Evolutionary conservation across 1,284 basidiomycete species (phyloP), one percentile per base, ranked within the genome.

Genomic region (Moniliophthora roreri): DNA sequence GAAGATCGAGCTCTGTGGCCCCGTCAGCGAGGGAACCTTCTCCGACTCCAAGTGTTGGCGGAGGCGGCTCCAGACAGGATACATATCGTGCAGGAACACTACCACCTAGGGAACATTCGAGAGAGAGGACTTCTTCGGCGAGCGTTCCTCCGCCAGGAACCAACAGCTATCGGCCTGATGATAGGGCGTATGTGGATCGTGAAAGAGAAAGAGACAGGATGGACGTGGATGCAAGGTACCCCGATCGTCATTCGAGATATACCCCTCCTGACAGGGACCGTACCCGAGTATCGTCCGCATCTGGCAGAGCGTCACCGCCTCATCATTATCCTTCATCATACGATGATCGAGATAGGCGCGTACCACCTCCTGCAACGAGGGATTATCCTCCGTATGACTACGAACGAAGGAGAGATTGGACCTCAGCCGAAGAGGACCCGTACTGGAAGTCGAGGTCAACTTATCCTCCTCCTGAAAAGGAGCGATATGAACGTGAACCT

Each of bases 361-460:
- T 68, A 11, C 52, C 44, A 10, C 24, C 44, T 3, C 24, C 44
- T 4, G 24, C 44, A 20, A 18, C 11, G 28, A 52, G 50, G 45
- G 56, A 23, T 47, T 5, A 66, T 59, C 44, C 16, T 16, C 15
- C 23, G 42, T 47, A 47, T 23, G 46, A 46, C 26, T 53, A 62
- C 46, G 71, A 73, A 13, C 60, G 72, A 41, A 62, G 71, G 35
- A 64, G 71, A 41, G 70, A 71, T 15, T 74, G 66, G 68, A 35
- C 42, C 16, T 4, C 36, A 13, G 57, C 65, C 39, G 72, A 72
- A 21, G 70, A 75, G 47, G 69, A 74, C 45, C 52, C 56, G 28
- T 63, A 64, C 53, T 59, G 54, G 48, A 72, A 71, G 36, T 56
- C 60, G 26, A 61, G 68, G 39, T 50, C 56, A 11, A 52, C 59